phyloP scores from a whole-genome alignment of 345 rosid species.

The Eutrema yunnanense region DNA sequence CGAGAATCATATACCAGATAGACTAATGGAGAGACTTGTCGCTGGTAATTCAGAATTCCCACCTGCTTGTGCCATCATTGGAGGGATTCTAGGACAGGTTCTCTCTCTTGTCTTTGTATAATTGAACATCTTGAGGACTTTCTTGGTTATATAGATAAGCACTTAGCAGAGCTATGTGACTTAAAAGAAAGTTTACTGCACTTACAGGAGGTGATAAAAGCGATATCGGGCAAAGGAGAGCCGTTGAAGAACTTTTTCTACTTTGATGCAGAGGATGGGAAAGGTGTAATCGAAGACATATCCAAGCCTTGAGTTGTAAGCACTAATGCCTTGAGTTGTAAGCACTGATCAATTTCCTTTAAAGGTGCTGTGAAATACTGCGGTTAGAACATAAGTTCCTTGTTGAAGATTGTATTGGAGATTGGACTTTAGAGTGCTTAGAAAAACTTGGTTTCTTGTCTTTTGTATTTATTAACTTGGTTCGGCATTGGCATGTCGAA shows the following conservation, averaged over 20 bases:
- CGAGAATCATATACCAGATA: constrained; percentile 57
- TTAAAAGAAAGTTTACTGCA: background rate
- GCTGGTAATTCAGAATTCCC: constrained; percentile 50
- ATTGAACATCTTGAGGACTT: background rate
- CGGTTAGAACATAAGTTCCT: background rate
- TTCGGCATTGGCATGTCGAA: background rate
- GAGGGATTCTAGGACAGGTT: constrained; percentile 95
- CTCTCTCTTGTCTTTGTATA: background rate
- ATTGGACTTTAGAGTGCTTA: background rate
- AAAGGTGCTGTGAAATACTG: background rate
- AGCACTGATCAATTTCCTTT: background rate
- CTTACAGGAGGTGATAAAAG: constrained; percentile 82
- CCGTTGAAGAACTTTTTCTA: constrained; percentile 89
- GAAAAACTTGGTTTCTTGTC: background rate
- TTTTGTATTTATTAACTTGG: background rate
- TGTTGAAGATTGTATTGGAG: background rate
- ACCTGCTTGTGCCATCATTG: constrained; percentile 83
- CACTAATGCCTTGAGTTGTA: background rate
- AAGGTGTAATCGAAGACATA: constrained; percentile 79
- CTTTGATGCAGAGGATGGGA: constrained; percentile 81
- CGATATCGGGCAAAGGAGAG: constrained; percentile 77
- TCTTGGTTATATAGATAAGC: background rate
- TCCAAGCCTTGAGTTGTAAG: constrained; percentile 17
- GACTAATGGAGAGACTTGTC: constrained; percentile 67
- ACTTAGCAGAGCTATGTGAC: background rate